Base-by-base conservation (phyloP, 805 yeast genomes). In the Jamesozyma jinghongensis region DNA sequence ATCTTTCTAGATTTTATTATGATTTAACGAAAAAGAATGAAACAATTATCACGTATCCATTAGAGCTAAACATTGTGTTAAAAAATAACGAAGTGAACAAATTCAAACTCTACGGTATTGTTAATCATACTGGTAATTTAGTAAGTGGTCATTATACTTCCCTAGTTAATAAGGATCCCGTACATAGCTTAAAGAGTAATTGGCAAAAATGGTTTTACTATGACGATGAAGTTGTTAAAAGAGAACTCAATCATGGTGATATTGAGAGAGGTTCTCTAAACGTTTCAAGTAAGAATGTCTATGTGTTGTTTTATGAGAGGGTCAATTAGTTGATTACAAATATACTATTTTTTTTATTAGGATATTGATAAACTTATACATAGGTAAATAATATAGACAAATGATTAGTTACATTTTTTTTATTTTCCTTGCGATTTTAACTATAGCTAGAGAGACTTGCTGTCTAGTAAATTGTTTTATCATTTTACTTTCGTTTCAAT, bases 91-190 rank as follows among this genome's bases (percentile, higher is more conserved):
- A 35, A 19, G 52, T 53, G 30, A 62, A 48, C 18, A 67, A 61
- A 22, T 83, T 81, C 54, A 72, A 67, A 45, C 60, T 83, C 29
- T 69, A 69, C 41, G 84, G 83, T 1, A 67, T 81, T 45, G 78
- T 83, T 3, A 82, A 81, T 52, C 94, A 83, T 55, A 67, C 70
- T 42, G 92, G 94, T 1, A 73, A 74, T 33, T 63, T 81, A 40
- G 73, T 75, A 43, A 77, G 84, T 37, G 94, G 94, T 0, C 94
- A 83, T 57, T 83, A 83, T 53, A 83, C 88, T 1, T 67, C 86
- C 0, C 60, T 80, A 35, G 78, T 80, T 3, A 74, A 78, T 50
- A 79, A 62, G 45, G 60, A 57, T 32, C 56, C 66, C 34, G 59
- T 62, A 5, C 68, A 69, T 43, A 61, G 56, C 36, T 42, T 65